These are phyloP conservation scores for Fusarium sp. DNA, from an alignment of 2,329 filamentous ascomycete species.

Conservation along the genomic window DNA sequence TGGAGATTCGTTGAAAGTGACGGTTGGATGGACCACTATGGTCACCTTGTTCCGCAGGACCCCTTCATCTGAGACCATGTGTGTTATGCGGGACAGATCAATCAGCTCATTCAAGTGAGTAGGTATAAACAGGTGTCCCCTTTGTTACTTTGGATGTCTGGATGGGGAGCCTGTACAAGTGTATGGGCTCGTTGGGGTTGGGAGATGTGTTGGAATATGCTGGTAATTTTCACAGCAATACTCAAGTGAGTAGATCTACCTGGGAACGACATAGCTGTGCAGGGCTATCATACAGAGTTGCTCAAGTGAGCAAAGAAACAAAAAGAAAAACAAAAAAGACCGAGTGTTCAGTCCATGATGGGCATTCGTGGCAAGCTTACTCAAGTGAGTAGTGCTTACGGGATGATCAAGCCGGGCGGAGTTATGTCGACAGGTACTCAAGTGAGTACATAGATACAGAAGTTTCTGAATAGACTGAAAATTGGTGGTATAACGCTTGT, in stretches of 20 bases:
- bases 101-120: not conserved
- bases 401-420: not conserved
- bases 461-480: not conserved
- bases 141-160: not conserved
- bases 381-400: not conserved
- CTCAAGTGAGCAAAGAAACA: not conserved
- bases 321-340: not conserved
- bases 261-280: not conserved
- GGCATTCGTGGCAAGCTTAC: not conserved
- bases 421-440: not conserved
- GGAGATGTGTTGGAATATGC: not conserved
- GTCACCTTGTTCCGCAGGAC: not conserved
- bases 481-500: not conserved
- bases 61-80: not conserved
- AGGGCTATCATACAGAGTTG: accelerated
- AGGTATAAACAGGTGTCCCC: not conserved
- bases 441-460: not conserved
- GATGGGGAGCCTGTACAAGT: not conserved
- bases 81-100: not conserved
- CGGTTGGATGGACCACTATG: not conserved
- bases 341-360: not conserved
- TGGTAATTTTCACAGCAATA: not conserved
- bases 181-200: not conserved
- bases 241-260: not conserved
- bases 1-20: not conserved